Evolutionary conservation across 208 protist species (phyloP).

Genomic region (Trypanosoma vivax): DNA sequence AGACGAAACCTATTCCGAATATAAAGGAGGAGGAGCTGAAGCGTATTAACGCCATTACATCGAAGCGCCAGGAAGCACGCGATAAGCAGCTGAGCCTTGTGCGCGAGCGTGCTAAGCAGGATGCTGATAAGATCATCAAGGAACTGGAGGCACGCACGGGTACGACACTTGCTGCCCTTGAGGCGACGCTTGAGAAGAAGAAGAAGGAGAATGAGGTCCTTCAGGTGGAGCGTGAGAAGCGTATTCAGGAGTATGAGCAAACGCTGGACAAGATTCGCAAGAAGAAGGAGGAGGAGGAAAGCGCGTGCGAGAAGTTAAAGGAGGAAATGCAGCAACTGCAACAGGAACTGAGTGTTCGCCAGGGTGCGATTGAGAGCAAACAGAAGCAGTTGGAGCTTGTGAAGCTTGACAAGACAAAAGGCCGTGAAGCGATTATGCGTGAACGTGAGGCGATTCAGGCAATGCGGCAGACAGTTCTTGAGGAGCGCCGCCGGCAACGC

Average conservation of each 20-base stretch:
- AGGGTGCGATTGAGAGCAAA: constrained; percentile 65
- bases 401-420: constrained; percentile 77
- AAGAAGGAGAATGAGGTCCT: constrained; percentile 73
- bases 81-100: constrained; percentile 70
- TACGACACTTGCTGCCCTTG: constrained; percentile 64
- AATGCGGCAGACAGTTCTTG: constrained; percentile 60
- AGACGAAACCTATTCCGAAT: constrained; percentile 73
- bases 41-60: constrained; percentile 69
- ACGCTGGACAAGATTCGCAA: constrained; percentile 81
- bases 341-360: constrained; percentile 68
- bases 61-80: constrained; percentile 63
- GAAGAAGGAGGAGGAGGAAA: constrained; percentile 87
- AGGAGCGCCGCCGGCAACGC: constrained; percentile 69
- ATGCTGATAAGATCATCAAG: constrained; percentile 65
- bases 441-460: constrained; percentile 69
- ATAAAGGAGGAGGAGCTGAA: constrained; percentile 86
- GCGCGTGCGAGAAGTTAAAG: constrained; percentile 43
- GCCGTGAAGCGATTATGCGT: constrained; percentile 71
- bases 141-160: constrained; percentile 73
- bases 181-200: constrained; percentile 72
- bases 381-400: constrained; percentile 87
- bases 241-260: constrained; percentile 80
- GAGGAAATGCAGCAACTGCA: constrained; percentile 78
- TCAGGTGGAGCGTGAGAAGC: constrained; percentile 66
- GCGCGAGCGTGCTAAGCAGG: constrained; percentile 61